Percentiles rank a stretch among this genome's conserved stretches.
phyloP scores from a whole-genome alignment of 2,329 filamentous ascomycete species.

The Curvularia hawaiiensis region DNA sequence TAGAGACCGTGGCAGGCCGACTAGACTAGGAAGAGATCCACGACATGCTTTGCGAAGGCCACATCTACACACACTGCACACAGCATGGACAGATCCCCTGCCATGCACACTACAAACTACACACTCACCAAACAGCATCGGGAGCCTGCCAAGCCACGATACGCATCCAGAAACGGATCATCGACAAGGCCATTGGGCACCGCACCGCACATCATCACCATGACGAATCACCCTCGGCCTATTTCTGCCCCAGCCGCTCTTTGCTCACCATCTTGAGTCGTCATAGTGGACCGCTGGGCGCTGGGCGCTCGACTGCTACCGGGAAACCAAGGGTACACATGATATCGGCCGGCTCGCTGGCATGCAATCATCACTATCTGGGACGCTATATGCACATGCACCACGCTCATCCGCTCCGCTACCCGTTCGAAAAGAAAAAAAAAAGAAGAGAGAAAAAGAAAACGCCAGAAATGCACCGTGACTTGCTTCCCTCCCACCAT shows the following conservation, averaged over 20 bases:
- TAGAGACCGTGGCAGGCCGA: too few species aligned
- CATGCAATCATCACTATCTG: neutral
- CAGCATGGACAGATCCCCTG: neutral
- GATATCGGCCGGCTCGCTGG: neutral
- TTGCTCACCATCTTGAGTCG: neutral
- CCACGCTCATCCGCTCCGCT: neutral
- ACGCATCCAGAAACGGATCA: constrained; percentile 5
- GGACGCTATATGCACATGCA: neutral
- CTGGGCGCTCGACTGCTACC: too few species aligned
- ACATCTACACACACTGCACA: neutral
- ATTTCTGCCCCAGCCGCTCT: neutral
- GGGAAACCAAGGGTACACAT: neutral
- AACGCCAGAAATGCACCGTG: constrained; percentile 15
- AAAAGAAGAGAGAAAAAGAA: neutral
- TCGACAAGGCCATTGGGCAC: constrained; percentile 13
- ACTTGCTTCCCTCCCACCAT: neutral
- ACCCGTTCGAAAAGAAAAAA: neutral
- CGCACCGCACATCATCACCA: constrained; percentile 14
- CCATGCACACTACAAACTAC: too few species aligned
- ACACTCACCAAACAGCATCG: neutral
- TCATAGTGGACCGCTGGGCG: neutral
- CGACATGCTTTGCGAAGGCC: too few species aligned
- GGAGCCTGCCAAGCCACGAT: constrained; percentile 1
- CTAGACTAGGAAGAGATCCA: too few species aligned
- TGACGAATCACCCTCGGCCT: constrained; percentile 3